Percentiles rank a stretch among this genome's conserved stretches.
Conservation (phyloP, 352 stramenopile species). For the Phytopythium montanum region DNA sequence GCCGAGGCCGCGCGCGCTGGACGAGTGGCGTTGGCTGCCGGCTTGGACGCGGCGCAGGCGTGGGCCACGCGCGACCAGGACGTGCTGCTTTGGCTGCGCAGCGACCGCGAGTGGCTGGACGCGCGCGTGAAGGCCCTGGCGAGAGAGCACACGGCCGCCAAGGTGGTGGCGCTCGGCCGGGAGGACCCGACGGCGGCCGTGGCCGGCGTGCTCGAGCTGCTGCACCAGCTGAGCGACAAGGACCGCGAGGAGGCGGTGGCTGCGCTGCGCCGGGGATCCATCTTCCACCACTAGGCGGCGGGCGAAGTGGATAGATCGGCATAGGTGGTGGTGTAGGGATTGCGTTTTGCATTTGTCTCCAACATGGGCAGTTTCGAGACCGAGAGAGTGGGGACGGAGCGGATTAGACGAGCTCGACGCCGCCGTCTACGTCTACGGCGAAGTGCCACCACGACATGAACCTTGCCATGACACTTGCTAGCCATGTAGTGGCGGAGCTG, state of each 20-base stretch:
- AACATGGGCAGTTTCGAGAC: no score
- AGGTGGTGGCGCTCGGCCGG: slow-evolving; percentile 74
- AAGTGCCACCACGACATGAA: not conserved
- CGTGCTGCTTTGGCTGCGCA: slow-evolving; percentile 73
- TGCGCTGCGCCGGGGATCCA: slow-evolving; percentile 76
- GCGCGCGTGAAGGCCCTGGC: slow-evolving; percentile 49
- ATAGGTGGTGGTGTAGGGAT: no score
- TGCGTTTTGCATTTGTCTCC: no score
- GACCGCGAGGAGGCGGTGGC: slow-evolving; percentile 82
- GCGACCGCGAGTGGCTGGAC: slow-evolving; percentile 78
- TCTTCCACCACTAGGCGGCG: slow-evolving; percentile 68
- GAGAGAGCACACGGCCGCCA: slow-evolving; percentile 64
- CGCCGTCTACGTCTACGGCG: not conserved
- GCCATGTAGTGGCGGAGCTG: not conserved
- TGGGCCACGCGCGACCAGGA: slow-evolving; percentile 74
- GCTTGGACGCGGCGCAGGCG: slow-evolving; percentile 59
- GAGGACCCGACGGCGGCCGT: slow-evolving; percentile 83
- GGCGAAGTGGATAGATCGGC: no score
- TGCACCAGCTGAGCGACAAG: slow-evolving; percentile 80
- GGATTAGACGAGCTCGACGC: no score
- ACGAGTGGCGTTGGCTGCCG: slow-evolving; percentile 56
- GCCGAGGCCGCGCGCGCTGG: slow-evolving; percentile 75
- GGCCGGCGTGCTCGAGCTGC: slow-evolving; percentile 77
- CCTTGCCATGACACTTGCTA: no score
- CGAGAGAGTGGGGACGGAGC: no score